phyloP scores from a whole-genome alignment of 805 yeast species.

The Candida cerambycidarum region DNA sequence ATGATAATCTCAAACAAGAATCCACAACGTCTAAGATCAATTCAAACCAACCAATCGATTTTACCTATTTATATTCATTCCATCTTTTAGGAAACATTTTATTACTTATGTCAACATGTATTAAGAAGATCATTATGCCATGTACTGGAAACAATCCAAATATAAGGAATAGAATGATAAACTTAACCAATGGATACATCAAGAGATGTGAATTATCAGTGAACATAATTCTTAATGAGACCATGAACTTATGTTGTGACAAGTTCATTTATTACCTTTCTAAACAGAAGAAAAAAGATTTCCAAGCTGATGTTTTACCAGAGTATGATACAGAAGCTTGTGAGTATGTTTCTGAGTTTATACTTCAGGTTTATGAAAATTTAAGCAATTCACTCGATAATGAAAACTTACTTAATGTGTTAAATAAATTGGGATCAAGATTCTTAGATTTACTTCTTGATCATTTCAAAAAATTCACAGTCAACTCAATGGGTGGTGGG shows the following conservation, averaged over 20 bases:
- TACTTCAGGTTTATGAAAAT: conserved; percentile 42
- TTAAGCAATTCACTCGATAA: conserved; percentile 35
- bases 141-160: conserved; percentile 61
- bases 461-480: conserved; percentile 74
- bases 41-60: conserved; percentile 32
- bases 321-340: conserved; percentile 70
- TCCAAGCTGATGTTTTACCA: conserved; percentile 38
- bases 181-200: conserved; percentile 59
- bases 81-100: conserved; percentile 58
- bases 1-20: conserved; percentile 43
- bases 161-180: conserved; percentile 58
- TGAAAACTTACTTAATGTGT: conserved; percentile 48
- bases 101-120: conserved; percentile 65
- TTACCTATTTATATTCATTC: conserved; percentile 51
- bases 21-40: conserved; percentile 20
- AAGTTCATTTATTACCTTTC: conserved; percentile 49
- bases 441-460: conserved; percentile 59
- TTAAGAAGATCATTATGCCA: conserved; percentile 74
- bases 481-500: conserved; percentile 80
- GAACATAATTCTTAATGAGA: conserved; percentile 60
- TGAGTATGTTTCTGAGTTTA: conserved; percentile 55
- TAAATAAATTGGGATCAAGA: conserved; percentile 57
- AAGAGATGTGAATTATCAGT: conserved; percentile 63
- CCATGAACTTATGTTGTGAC: conserved; percentile 51
- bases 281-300: conserved; percentile 77